These are phyloP conservation scores for Xylaria sp. DNA, from an alignment of 2,329 filamentous ascomycete species.

Conservation along the genomic window DNA sequence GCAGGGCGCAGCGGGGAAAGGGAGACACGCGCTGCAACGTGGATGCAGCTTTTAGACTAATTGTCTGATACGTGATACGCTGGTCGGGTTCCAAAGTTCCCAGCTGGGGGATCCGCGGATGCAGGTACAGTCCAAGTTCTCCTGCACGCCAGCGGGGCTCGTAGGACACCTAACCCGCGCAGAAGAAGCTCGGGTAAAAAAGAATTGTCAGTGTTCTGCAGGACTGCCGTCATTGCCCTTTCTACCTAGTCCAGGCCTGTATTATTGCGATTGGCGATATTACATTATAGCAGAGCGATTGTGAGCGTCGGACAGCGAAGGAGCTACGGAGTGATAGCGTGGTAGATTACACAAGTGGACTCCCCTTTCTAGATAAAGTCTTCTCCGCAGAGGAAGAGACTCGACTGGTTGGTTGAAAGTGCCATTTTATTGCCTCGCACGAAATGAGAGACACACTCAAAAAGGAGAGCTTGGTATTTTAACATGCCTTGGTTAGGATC, in stretches of 20 bases:
- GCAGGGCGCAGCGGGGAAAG: constrained; percentile 19
- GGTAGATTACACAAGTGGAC: constrained; percentile 9
- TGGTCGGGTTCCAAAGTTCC: neutral
- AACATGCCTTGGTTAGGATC: neutral
- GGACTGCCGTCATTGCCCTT: neutral
- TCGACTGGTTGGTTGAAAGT: neutral
- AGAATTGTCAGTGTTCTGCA: neutral
- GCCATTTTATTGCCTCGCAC: constrained; percentile 5
- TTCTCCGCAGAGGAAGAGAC: constrained; percentile 24
- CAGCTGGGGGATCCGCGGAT: constrained; percentile 11
- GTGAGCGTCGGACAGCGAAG: constrained; percentile 22
- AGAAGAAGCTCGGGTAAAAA: neutral
- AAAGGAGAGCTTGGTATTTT: neutral
- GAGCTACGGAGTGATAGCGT: constrained; percentile 9
- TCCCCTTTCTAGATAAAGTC: constrained; percentile 21
- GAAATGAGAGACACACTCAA: constrained; percentile 13
- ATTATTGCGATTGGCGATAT: constrained; percentile 23
- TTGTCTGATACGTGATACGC: constrained; percentile 13
- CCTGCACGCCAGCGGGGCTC: neutral
- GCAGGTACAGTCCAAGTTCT: neutral
- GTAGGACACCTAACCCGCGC: constrained; percentile 12
- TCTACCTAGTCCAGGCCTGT: neutral
- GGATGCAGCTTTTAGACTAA: constrained; percentile 7
- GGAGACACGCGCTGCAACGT: constrained; percentile 9
- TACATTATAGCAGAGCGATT: neutral